Evolutionary conservation across 495 filamentous ascomycete genomes (phyloP).

Genomic region (Penicillium atrosanguineum): DNA sequence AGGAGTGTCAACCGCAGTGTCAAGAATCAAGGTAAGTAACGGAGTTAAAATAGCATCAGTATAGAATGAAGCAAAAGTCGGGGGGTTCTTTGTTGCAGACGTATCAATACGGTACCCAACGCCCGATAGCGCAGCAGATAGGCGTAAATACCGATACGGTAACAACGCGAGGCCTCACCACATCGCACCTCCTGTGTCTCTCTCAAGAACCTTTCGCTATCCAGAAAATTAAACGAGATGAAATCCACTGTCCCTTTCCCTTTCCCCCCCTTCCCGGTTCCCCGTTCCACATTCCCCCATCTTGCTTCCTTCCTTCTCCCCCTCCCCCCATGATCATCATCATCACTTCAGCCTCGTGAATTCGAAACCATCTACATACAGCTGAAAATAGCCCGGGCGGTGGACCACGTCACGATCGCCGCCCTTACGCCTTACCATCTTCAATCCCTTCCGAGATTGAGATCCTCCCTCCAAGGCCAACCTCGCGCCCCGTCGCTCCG

Average conservation of each 20-base stretch:
- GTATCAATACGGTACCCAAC: background rate
- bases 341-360: constrained; percentile 17
- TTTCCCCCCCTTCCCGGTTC: constrained; percentile 28
- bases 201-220: constrained; percentile 8
- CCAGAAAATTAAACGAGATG: constrained; percentile 24
- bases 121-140: background rate
- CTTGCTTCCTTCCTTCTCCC: constrained; percentile 16
- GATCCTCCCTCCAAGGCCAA: background rate
- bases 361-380: background rate
- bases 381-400: constrained; percentile 10
- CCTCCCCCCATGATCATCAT: constrained; percentile 5
- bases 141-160: background rate
- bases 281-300: constrained; percentile 18
- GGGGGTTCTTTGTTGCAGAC: background rate
- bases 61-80: background rate
- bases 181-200: constrained; percentile 5
- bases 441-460: constrained; percentile 3
- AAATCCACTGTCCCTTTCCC: constrained; percentile 19
- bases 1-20: too few species aligned
- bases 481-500: constrained; percentile 13
- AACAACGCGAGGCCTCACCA: background rate
- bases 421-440: constrained; percentile 6
- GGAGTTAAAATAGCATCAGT: background rate
- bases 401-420: constrained; percentile 24
- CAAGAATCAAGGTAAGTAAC: too few species aligned